phyloP scores from a whole-genome alignment of 495 filamentous ascomycete genomes.

The Wilcoxina mikolae region DNA sequence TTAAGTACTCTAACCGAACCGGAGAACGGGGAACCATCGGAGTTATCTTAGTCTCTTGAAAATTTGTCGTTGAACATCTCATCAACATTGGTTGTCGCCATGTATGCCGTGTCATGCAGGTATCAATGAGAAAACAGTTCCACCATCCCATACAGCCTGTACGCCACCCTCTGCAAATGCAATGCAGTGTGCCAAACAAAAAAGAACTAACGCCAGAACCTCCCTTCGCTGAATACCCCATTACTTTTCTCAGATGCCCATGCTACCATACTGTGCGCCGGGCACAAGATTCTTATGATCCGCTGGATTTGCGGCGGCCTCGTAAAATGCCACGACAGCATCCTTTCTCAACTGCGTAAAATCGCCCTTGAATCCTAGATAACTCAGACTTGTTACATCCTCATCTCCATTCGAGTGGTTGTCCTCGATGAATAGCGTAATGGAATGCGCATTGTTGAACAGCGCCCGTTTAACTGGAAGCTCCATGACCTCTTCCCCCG shows the following conservation, averaged over 20 bases:
- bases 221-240: background rate
- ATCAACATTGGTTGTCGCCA: background rate
- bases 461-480: slow-evolving; percentile 66
- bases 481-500: slow-evolving; percentile 75
- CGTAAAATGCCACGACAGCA: slow-evolving; percentile 73
- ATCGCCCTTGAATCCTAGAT: slow-evolving; percentile 84
- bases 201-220: background rate
- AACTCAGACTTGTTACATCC: slow-evolving; percentile 62
- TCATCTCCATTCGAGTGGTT: slow-evolving; percentile 43
- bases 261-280: slow-evolving; percentile 18
- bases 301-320: slow-evolving; percentile 77
- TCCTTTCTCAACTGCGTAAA: slow-evolving; percentile 75
- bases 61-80: background rate
- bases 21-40: background rate
- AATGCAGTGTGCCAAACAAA: background rate
- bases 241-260: slow-evolving; percentile 20
- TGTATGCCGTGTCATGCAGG: background rate
- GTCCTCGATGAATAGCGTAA: slow-evolving; percentile 73
- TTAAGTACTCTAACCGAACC: background rate
- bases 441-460: slow-evolving; percentile 64
- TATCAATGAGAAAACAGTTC: background rate
- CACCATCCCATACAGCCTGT: background rate
- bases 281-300: slow-evolving; percentile 47
- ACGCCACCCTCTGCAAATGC: background rate
- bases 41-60: background rate